Evolutionary conservation across 2,329 filamentous ascomycete species (phyloP).

Genomic region (Xylaria sp.): DNA sequence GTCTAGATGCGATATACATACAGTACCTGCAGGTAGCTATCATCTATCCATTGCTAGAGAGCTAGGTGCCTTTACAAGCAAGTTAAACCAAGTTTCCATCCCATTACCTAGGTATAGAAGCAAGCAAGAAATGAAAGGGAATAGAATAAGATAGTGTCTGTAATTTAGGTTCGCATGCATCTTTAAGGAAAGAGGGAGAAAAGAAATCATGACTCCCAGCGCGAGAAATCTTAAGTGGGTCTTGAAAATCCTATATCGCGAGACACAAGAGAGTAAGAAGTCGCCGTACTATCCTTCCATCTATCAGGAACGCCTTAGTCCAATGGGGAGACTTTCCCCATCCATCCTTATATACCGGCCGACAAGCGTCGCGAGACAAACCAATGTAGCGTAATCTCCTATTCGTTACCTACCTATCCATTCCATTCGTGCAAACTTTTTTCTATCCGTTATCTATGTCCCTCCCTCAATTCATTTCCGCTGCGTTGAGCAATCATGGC

Average conservation of each 20-base stretch:
- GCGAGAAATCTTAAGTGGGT: background rate
- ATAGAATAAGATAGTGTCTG: background rate
- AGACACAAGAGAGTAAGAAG: background rate
- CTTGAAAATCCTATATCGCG: background rate
- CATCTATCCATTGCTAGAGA: background rate
- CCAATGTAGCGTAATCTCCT: constrained; percentile 1
- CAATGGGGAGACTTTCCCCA: background rate
- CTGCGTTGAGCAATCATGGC: constrained; percentile 15
- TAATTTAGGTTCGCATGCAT: background rate
- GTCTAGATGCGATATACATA: background rate
- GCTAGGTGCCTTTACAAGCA: background rate
- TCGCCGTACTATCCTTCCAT: background rate
- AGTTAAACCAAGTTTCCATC: background rate
- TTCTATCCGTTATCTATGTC: constrained; percentile 12
- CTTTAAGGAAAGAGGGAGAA: background rate
- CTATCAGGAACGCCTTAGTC: constrained; percentile 10
- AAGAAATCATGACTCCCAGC: background rate
- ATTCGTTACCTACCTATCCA: background rate
- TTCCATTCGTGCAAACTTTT: constrained; percentile 5
- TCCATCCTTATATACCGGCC: constrained; percentile 11
- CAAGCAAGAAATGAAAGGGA: background rate
- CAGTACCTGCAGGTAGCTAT: background rate
- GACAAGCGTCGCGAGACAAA: constrained; percentile 25
- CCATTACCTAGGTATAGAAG: background rate
- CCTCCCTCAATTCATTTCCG: background rate